phyloP scores from a whole-genome alignment of 2,329 filamentous ascomycete genomes.

The Colletotrichum eleusines region DNA sequence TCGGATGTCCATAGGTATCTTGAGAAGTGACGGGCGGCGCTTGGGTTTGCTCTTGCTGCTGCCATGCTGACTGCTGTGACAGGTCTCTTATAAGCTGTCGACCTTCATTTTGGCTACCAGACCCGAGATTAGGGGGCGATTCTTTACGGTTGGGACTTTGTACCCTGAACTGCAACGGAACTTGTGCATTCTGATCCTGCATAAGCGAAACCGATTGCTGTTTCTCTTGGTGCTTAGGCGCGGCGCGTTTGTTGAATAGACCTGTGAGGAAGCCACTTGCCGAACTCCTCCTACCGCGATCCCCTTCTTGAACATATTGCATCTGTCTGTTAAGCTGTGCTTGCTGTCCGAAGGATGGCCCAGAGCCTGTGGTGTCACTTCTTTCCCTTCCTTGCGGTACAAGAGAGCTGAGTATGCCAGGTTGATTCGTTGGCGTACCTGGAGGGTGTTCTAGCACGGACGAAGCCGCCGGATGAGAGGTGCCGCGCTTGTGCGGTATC shows the following conservation, averaged over 20 bases:
- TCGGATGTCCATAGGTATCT: conserved; percentile 7
- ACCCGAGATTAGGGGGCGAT: conserved; percentile 1
- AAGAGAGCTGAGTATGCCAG: conserved; percentile 21
- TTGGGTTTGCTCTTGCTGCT: conserved; percentile 22
- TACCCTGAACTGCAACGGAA: conserved; percentile 7
- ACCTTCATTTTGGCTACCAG: conserved; percentile 4
- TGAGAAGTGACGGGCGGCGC: conserved; percentile 9
- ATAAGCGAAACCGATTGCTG: conserved; percentile 23
- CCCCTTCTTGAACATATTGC: conserved; percentile 39
- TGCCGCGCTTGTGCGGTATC: conserved; percentile 40
- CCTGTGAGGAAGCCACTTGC: conserved; percentile 44
- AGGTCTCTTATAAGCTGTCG: background rate
- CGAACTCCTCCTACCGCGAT: conserved; percentile 44
- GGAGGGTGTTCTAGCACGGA: conserved; percentile 42
- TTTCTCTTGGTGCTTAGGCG: conserved; percentile 43
- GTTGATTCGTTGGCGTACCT: conserved; percentile 22
- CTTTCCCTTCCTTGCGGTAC: conserved; percentile 36
- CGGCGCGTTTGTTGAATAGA: conserved; percentile 43
- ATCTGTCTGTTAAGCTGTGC: conserved; percentile 18
- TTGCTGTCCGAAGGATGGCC: conserved; percentile 27
- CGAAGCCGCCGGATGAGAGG: conserved; percentile 44
- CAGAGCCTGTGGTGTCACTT: conserved; percentile 44
- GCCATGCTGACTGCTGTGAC: conserved; percentile 9
- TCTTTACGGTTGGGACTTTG: conserved; percentile 16
- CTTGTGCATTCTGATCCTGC: conserved; percentile 8